Evolutionary conservation across 106 monocot genomes (phyloP).

Genomic region (Agapanthus africanus): DNA sequence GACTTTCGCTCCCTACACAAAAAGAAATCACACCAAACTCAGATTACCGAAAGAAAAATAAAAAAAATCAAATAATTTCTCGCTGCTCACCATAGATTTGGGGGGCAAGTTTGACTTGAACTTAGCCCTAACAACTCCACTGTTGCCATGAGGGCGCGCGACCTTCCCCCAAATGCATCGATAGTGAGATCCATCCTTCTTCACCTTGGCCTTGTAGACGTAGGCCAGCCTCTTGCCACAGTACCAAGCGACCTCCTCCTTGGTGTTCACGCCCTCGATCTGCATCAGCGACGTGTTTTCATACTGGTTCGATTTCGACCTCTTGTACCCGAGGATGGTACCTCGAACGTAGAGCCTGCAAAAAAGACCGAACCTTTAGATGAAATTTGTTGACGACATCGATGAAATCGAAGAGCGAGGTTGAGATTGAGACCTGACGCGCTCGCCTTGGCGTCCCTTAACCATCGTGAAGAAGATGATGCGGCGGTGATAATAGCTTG

Average conservation of each 20-base stretch:
- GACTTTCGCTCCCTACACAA: constrained; percentile 16
- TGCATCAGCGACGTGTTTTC: constrained; percentile 73
- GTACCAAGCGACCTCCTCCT: constrained; percentile 68
- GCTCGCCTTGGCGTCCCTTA: no score
- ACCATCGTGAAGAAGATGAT: no score
- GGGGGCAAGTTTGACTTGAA: constrained; percentile 78
- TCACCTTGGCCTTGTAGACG: constrained; percentile 85
- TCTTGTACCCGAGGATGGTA: constrained; percentile 80
- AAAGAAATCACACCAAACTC: background rate
- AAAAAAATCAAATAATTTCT: no score
- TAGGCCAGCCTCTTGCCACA: constrained; percentile 56
- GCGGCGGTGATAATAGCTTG: no score
- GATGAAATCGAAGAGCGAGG: no score
- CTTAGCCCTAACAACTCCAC: constrained; percentile 69
- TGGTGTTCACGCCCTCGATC: constrained; percentile 79
- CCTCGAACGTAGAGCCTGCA: constrained; percentile 64
- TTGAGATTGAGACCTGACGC: no score
- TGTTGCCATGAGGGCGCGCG: constrained; percentile 68
- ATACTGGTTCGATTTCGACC: constrained; percentile 70
- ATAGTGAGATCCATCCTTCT: constrained; percentile 49
- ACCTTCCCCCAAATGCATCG: constrained; percentile 83
- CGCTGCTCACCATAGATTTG: constrained; percentile 51
- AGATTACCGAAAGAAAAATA: no score
- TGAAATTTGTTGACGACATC: no score
- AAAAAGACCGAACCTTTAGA: no score